Evolutionary conservation across 345 rosid genomes (phyloP).

Genomic region (Corchorus olitorius): DNA sequence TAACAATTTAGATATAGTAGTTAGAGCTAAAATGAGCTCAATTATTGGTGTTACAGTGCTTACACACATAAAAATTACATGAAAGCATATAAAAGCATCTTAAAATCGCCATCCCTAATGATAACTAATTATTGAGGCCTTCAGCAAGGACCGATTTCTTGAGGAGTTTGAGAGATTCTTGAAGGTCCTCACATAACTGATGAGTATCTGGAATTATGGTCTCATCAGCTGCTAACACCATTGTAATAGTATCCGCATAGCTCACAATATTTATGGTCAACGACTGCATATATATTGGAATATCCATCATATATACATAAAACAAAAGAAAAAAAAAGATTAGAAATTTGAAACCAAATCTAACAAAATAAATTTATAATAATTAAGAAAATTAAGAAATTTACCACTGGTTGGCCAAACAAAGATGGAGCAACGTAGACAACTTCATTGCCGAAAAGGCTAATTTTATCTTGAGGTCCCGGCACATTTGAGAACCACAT

Average conservation of each 20-base stretch:
- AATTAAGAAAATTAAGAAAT: too few relatives aligned
- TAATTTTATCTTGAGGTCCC: background rate
- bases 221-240: background rate
- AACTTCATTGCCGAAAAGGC: background rate
- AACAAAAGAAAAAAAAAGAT: too few relatives aligned
- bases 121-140: background rate
- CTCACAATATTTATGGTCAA: background rate
- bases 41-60: too few relatives aligned
- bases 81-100: too few relatives aligned
- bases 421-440: background rate
- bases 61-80: too few relatives aligned
- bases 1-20: too few relatives aligned
- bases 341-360: too few relatives aligned
- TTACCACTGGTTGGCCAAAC: conserved; percentile 13
- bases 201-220: background rate
- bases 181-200: conserved; percentile 1
- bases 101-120: too few relatives aligned
- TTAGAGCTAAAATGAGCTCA: too few relatives aligned
- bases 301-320: too few relatives aligned
- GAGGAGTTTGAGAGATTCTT: background rate
- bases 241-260: background rate
- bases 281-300: background rate
- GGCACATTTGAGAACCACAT: conserved; percentile 13
- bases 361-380: too few relatives aligned
- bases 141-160: background rate